phyloP scores from a whole-genome alignment of 768 basidiomycete genomes.

The Amanita pseudoporphyria region DNA sequence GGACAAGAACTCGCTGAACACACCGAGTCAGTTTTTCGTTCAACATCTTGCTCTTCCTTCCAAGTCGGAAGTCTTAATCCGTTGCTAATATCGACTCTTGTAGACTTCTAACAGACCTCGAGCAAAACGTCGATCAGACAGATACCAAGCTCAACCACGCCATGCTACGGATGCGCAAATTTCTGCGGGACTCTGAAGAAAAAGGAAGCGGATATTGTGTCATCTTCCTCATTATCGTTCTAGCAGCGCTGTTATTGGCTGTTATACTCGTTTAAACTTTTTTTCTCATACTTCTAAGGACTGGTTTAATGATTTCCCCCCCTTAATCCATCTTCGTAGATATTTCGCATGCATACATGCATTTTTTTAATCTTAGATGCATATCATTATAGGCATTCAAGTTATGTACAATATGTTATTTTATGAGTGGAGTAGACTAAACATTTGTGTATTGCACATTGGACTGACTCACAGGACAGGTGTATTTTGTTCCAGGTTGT shows the following conservation, averaged over 20 bases:
- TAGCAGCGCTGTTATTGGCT: constrained; percentile 65
- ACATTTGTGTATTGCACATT: too few relatives aligned
- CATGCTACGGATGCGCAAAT: constrained; percentile 62
- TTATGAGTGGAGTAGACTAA: too few relatives aligned
- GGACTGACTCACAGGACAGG: too few relatives aligned
- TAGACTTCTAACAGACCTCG: constrained; percentile 78
- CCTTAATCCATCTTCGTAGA: not conserved
- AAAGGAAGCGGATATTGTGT: constrained; percentile 90
- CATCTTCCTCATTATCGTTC: constrained; percentile 69
- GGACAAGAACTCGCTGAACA: constrained; percentile 89
- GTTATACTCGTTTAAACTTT: constrained; percentile 59
- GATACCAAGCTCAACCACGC: constrained; percentile 57
- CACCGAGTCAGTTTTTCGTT: constrained; percentile 51
- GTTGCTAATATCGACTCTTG: not conserved
- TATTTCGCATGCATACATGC: not conserved
- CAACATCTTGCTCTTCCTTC: not conserved
- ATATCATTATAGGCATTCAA: too few relatives aligned
- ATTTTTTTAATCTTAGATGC: too few relatives aligned
- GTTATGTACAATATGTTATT: too few relatives aligned
- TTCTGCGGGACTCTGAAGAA: constrained; percentile 84
- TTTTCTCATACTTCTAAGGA: not conserved
- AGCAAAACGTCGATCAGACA: constrained; percentile 60
- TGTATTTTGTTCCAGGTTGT: too few relatives aligned
- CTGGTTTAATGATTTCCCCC: not conserved
- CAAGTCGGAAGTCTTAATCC: not conserved